Percentiles rank a stretch among this genome's conserved stretches.
Conservation (phyloP, 306 rosid genomes). For the Cucurbita moschata region DNA sequence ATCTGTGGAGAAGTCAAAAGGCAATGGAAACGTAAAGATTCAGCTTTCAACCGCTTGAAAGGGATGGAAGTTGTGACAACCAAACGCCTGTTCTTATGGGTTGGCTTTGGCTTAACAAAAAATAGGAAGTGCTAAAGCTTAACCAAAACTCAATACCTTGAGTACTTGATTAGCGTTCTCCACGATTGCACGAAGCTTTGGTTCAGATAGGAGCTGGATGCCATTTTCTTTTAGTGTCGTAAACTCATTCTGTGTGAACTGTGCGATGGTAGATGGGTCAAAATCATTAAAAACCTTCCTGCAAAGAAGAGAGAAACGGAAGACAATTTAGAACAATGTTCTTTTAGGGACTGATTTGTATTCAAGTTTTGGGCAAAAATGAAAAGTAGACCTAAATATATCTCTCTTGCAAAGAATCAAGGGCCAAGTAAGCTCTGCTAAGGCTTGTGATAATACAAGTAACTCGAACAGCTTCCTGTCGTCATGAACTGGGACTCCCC, state of each 20-base stretch:
- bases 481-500: conserved; percentile 74
- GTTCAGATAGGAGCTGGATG: conserved; percentile 55
- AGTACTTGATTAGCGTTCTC: conserved; percentile 69
- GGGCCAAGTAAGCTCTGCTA: conserved; percentile 85
- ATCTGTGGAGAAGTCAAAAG: conserved; percentile 23
- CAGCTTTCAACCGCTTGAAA: background rate
- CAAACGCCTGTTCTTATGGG: background rate
- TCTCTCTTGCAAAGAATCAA: conserved; percentile 53
- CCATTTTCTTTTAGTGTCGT: conserved; percentile 45
- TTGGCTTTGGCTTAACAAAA: background rate
- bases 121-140: background rate
- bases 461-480: conserved; percentile 75
- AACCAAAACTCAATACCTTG: conserved; percentile 33
- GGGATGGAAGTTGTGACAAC: conserved; percentile 1
- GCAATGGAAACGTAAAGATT: conserved; percentile 1
- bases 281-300: conserved; percentile 64
- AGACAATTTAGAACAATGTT: background rate
- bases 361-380: background rate
- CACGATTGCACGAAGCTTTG: conserved; percentile 74
- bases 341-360: background rate
- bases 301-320: conserved; percentile 4
- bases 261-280: conserved; percentile 55
- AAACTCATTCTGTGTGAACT: conserved; percentile 53
- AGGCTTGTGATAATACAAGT: conserved; percentile 66
- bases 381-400: conserved; percentile 43